These are phyloP conservation scores for Oenanthe javanica DNA, from an alignment of 140 eudicot genomes.

Conservation along the genomic window DNA sequence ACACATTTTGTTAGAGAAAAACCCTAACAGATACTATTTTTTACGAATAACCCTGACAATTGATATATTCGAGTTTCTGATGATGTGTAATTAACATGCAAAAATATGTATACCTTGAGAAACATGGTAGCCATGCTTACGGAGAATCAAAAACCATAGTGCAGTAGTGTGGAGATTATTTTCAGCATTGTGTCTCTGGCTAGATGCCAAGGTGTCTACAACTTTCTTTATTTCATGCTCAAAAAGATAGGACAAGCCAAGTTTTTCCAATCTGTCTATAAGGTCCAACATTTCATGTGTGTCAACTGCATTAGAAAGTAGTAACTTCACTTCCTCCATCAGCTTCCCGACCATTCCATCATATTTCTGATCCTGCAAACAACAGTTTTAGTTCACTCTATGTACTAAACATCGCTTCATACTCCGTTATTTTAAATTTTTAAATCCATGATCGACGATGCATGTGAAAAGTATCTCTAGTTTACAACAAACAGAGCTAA, in stretches of 20 bases:
- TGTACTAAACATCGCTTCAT: no score
- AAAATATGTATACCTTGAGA: conserved; percentile 34
- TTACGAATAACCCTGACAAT: not conserved
- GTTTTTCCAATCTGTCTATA: conserved; percentile 25
- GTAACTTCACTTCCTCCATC: conserved; percentile 21
- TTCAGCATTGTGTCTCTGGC: not conserved
- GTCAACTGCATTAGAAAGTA: conserved; percentile 12
- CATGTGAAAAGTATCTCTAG: no score
- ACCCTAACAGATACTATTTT: no score
- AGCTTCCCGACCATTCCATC: conserved; percentile 16
- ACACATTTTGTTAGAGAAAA: not conserved
- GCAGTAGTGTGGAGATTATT: not conserved
- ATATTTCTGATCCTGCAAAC: conserved; percentile 26
- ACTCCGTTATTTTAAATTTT: no score
- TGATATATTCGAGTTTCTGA: not conserved
- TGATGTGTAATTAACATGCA: no score
- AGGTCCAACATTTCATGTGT: conserved; percentile 25
- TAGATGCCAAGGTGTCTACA: conserved; percentile 11
- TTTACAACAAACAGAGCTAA: no score
- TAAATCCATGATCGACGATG: no score
- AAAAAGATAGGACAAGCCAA: conserved; percentile 29
- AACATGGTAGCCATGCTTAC: conserved; percentile 28
- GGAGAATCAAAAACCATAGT: not conserved
- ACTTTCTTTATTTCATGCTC: conserved; percentile 18
- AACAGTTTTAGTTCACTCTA: not conserved